Evolutionary conservation across 176 grass and related monocot species (phyloP).

Genomic region (Pontederia crassipes): DNA sequence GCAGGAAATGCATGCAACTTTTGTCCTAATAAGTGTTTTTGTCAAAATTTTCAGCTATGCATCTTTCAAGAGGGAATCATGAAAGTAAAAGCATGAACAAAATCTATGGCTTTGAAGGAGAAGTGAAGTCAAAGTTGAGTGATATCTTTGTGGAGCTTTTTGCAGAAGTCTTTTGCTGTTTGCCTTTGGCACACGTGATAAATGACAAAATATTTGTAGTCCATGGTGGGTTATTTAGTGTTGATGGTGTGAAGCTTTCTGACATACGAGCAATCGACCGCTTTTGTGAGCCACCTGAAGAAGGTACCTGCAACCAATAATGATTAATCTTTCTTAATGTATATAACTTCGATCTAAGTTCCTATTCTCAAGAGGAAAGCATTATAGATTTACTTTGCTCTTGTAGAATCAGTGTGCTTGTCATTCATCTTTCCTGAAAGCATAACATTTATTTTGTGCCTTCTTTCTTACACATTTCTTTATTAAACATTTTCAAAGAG

Average conservation of each 20-base stretch:
- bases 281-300: conserved; percentile 86
- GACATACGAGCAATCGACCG: conserved; percentile 86
- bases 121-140: conserved; percentile 70
- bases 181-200: conserved; percentile 88
- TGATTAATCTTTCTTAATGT: background rate
- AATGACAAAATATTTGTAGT: conserved; percentile 80
- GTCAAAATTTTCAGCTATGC: conserved; percentile 54
- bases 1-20: background rate
- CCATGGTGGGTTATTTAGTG: conserved; percentile 90
- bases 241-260: conserved; percentile 90
- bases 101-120: conserved; percentile 97
- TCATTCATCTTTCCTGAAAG: too few relatives aligned
- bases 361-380: background rate
- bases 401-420: too few relatives aligned
- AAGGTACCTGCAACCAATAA: conserved; percentile 41
- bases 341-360: background rate
- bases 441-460: too few relatives aligned
- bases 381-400: too few relatives aligned
- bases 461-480: too few relatives aligned
- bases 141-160: conserved; percentile 85
- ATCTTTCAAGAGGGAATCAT: conserved; percentile 85
- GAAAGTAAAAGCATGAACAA: conserved; percentile 99
- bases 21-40: conserved; percentile 2
- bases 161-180: conserved; percentile 86
- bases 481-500: too few relatives aligned